Conservation (phyloP, 2,329 filamentous ascomycete species). For the Fusarium buharicum region DNA sequence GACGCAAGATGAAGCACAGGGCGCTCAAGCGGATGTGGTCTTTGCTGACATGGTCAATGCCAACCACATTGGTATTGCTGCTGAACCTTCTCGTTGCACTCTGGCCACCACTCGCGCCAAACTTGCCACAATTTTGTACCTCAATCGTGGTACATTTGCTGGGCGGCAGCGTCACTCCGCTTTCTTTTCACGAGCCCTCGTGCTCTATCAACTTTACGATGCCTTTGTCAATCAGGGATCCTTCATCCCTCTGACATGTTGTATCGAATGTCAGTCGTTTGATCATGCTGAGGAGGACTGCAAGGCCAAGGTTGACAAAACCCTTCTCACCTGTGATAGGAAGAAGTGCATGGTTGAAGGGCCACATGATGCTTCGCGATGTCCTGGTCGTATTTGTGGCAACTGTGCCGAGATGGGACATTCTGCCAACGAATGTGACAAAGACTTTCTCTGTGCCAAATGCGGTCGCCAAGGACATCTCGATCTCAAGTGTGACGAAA, state of each 20-base stretch:
- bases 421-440: not conserved
- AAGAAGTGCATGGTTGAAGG: not conserved
- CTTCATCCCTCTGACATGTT: not conserved
- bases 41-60: not conserved
- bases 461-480: not conserved
- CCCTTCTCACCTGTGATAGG: not conserved
- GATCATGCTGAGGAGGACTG: not conserved
- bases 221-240: not conserved
- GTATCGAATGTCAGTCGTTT: not conserved
- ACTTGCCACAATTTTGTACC: not conserved
- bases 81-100: not conserved
- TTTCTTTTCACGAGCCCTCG: not conserved
- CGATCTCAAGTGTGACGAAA: too few species aligned
- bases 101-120: not conserved
- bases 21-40: not conserved
- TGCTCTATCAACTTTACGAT: not conserved
- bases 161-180: not conserved
- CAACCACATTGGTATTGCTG: not conserved
- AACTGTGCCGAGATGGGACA: not conserved
- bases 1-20: not conserved
- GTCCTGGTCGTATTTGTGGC: not conserved
- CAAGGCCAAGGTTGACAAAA: not conserved
- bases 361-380: not conserved
- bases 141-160: not conserved
- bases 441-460: not conserved